Evolutionary conservation across 2,329 filamentous ascomycete species (phyloP).

Genomic region (Cercospora sojina): DNA sequence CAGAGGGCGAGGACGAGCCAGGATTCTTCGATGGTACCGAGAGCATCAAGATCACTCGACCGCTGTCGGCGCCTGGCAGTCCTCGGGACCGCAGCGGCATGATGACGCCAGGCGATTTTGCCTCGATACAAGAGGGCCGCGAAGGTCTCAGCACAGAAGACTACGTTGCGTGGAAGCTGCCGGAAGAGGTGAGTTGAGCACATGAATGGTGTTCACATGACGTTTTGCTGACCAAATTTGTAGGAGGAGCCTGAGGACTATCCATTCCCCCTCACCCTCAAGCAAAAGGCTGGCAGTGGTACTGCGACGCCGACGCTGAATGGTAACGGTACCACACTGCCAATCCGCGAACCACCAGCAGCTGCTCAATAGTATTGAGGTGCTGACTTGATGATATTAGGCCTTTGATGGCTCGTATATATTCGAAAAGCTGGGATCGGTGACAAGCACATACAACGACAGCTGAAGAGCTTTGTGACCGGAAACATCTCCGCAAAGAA

Average conservation of each 20-base stretch:
- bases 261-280: conserved; percentile 67
- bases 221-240: conserved; percentile 9
- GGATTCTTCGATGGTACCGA: conserved; percentile 91
- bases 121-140: conserved; percentile 87
- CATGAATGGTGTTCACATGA: too few relatives aligned
- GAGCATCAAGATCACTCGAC: conserved; percentile 83
- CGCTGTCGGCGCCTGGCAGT: conserved; percentile 89
- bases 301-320: conserved; percentile 28
- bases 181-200: conserved; percentile 64
- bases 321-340: conserved; percentile 26
- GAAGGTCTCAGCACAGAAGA: conserved; percentile 95
- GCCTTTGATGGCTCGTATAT: background rate
- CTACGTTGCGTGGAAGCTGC: conserved; percentile 96
- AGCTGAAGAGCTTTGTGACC: background rate
- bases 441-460: background rate
- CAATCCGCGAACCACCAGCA: conserved; percentile 14
- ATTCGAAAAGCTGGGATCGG: background rate
- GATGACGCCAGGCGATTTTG: conserved; percentile 99
- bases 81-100: conserved; percentile 87
- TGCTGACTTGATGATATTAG: background rate
- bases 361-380: conserved; percentile 8
- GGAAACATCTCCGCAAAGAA: background rate
- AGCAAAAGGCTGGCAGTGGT: conserved; percentile 43
- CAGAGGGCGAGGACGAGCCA: conserved; percentile 67
- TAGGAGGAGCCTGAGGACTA: conserved; percentile 79